A percentile compares a stretch with the other conserved stretches of the same genome.
Conservation (phyloP, 805 yeast species). For the Yarrowia deformans region DNA sequence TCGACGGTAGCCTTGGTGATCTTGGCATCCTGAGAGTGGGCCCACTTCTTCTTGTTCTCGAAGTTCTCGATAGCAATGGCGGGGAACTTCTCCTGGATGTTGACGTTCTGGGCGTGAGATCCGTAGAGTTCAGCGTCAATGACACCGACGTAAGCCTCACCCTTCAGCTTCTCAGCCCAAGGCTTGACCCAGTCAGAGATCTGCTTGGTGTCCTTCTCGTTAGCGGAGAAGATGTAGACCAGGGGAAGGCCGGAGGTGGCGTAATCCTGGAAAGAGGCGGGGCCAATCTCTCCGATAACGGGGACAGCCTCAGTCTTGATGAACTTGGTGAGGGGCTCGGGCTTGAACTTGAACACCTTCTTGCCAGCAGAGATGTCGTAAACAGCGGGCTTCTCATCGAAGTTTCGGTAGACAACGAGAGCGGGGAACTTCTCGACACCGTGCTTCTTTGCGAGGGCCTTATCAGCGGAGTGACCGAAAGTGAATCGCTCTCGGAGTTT, state of each 20-base stretch:
- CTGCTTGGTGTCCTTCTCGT: conserved; percentile 68
- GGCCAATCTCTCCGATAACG: conserved; percentile 84
- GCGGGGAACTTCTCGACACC: conserved; percentile 55
- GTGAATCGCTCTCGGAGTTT: conserved; percentile 65
- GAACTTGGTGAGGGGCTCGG: conserved; percentile 56
- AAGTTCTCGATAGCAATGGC: conserved; percentile 86
- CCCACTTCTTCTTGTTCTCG: conserved; percentile 73
- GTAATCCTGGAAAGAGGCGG: conserved; percentile 77
- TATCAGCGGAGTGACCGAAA: conserved; percentile 61
- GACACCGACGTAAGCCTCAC: conserved; percentile 85
- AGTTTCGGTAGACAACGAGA: conserved; percentile 56
- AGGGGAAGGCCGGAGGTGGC: conserved; percentile 76
- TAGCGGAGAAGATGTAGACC: conserved; percentile 85
- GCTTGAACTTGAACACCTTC: conserved; percentile 49
- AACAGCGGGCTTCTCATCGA: conserved; percentile 49
- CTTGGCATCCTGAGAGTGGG: conserved; percentile 65
- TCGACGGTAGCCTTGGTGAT: conserved; percentile 63
- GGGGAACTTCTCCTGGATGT: conserved; percentile 86
- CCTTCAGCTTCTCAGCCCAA: conserved; percentile 78
- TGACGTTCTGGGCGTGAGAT: conserved; percentile 83
- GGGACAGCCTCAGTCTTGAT: conserved; percentile 74
- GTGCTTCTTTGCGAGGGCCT: conserved; percentile 53
- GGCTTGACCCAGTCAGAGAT: conserved; percentile 61
- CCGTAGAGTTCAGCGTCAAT: conserved; percentile 82
- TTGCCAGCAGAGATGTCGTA: conserved; percentile 44